Evolutionary conservation across 2,329 filamentous ascomycete genomes (phyloP).

Genomic region (Aspergillus sojae): DNA sequence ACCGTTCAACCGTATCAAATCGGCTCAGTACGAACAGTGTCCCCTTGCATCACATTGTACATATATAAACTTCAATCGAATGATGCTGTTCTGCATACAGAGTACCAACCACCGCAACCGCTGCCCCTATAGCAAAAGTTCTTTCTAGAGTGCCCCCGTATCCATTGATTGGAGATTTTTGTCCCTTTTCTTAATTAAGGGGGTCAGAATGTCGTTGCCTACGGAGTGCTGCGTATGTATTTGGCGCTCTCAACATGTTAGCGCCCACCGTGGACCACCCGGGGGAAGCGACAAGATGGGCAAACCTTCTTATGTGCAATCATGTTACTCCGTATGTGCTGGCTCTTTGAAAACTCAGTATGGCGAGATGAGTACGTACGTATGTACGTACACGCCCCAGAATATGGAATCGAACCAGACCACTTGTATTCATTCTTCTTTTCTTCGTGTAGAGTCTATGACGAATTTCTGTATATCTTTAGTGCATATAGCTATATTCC

Average conservation of each 20-base stretch:
- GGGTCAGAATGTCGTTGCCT: neutral
- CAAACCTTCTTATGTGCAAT: neutral
- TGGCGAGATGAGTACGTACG: neutral
- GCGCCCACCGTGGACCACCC: neutral
- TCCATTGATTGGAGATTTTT: neutral
- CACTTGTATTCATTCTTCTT: neutral
- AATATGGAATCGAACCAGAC: neutral
- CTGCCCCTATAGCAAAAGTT: neutral
- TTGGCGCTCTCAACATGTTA: neutral
- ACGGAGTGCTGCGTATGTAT: neutral
- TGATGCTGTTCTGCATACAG: neutral
- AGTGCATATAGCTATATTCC: neutral
- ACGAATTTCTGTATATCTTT: neutral
- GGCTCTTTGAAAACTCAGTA: neutral
- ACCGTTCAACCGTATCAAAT: neutral
- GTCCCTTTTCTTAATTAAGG: neutral
- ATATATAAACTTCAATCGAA: neutral
- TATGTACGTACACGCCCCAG: neutral
- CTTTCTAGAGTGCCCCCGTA: too few relatives aligned
- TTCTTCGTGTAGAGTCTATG: neutral
- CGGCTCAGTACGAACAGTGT: neutral
- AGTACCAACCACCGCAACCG: neutral
- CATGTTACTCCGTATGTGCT: neutral
- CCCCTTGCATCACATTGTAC: neutral
- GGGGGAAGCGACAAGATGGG: neutral